Base-by-base conservation (phyloP, 345 rosid genomes). In the Hibiscus mutabilis region DNA sequence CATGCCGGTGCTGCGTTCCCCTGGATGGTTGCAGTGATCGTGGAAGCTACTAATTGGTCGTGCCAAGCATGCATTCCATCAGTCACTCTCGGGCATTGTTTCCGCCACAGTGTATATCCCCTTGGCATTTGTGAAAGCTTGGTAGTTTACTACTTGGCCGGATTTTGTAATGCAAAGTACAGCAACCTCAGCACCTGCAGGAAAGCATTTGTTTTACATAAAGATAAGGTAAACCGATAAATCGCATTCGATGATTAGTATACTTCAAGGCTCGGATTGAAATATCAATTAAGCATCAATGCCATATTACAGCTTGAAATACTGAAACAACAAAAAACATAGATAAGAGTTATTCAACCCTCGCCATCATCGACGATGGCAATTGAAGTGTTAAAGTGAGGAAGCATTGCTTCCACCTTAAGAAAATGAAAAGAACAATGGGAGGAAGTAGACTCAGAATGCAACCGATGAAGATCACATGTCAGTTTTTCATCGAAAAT, bases 41-140 rank as follows among this genome's bases (percentile, higher is more conserved):
- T 92, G 85, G 85, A 87, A 95, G 62, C 97, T 92, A 80, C 93
- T 92, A 40, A 90, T 91, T 0, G 97, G 93, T 55, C 97, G 82
- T 0, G 97, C 89, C 29, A 92, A 83, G 74, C 99, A 95, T 6
- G 97, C 96, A 44, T 90, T 96, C 99, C 99, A 92, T 15, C 96
- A 89, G 57, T 95, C 92, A 25, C 96, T 92, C 83, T 90, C 91
- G 0, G 99, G 93, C 99, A 95, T 92, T 61, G 97, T 95, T 82
- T 95, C 97, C 0, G 96, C 97, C 5, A 95, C 97, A 0, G 85
- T 84, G 82, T 95, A 95, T 15, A 87, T 66, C 42, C 97, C 98
- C 77, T 84, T 91, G 0, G 89, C 79, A 71, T 94, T 85, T 72
- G 96, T 90, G 75, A 95, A 95, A 18, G 98, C 97, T 71, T 95